Conservation (phyloP, 2,329 filamentous ascomycete species). For the Fusarium kyushuense region DNA sequence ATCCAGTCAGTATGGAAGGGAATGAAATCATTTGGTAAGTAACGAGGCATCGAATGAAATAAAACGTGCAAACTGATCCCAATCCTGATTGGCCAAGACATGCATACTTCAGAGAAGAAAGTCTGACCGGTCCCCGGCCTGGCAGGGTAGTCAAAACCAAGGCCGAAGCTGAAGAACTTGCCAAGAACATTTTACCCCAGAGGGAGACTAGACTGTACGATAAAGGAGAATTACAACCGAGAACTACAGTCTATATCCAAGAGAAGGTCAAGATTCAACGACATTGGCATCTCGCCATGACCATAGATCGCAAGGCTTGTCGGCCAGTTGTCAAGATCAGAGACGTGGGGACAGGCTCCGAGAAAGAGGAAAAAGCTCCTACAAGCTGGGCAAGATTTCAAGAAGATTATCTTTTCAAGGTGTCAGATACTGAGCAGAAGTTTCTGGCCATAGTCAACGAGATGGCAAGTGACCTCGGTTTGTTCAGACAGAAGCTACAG, state of each 20-base stretch:
- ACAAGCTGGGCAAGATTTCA: slow-evolving; percentile 5
- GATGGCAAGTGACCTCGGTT: slow-evolving; percentile 43
- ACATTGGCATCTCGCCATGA: slow-evolving; percentile 58
- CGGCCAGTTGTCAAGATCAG: slow-evolving; percentile 54
- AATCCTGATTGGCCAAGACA: neutral
- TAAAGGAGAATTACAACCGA: neutral
- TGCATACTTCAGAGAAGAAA: neutral
- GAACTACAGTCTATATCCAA: slow-evolving; percentile 51
- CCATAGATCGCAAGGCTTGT: slow-evolving; percentile 57
- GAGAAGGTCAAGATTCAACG: slow-evolving; percentile 41
- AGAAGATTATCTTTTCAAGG: slow-evolving; percentile 42
- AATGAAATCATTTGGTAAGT: neutral
- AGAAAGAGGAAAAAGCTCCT: neutral
- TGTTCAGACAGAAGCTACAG: neutral
- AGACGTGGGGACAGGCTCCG: slow-evolving; percentile 3
- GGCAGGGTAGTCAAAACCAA: neutral
- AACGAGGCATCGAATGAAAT: neutral
- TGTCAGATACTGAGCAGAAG: slow-evolving; percentile 21
- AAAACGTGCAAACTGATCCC: neutral
- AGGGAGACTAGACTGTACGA: neutral
- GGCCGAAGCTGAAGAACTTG: neutral
- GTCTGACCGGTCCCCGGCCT: neutral
- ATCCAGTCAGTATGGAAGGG: too few relatives aligned
- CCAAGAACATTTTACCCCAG: too few relatives aligned
- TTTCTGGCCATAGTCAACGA: too few relatives aligned